Percentiles rank a stretch among this genome's conserved stretches.
These are phyloP conservation scores for Lactarius sp. DNA, from an alignment of 768 basidiomycete species.

Conservation along the genomic window DNA sequence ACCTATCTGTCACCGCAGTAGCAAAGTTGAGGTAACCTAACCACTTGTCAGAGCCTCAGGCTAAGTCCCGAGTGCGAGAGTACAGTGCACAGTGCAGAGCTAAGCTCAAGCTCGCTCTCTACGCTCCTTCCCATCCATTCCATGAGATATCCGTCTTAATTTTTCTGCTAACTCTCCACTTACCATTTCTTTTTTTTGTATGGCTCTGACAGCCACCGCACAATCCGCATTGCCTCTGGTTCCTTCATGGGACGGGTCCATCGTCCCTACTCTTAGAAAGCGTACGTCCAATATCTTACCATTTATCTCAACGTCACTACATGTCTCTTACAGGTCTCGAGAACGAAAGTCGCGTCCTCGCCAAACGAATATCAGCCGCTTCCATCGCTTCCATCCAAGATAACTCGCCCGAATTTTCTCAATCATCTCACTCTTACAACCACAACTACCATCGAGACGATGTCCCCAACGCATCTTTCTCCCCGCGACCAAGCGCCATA, in stretches of 20 bases:
- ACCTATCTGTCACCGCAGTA: too few species aligned
- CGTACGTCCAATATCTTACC: constrained; percentile 29
- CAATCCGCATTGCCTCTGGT: constrained; percentile 36
- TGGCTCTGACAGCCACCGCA: constrained; percentile 42
- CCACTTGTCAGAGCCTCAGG: too few species aligned
- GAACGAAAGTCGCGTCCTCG: constrained; percentile 70
- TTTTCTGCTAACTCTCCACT: constrained; percentile 8
- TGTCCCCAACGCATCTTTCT: constrained; percentile 26
- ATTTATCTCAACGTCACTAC: constrained; percentile 21
- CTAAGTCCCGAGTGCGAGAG: too few species aligned
- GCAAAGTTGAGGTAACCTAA: too few species aligned
- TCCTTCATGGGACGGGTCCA: constrained; percentile 75
- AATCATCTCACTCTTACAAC: constrained; percentile 26
- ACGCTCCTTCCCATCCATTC: not conserved
- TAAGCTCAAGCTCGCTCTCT: not conserved
- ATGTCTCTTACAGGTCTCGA: constrained; percentile 55
- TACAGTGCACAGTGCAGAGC: not conserved
- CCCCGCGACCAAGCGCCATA: constrained; percentile 41
- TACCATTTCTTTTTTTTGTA: constrained; percentile 24
- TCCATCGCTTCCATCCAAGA: constrained; percentile 58
- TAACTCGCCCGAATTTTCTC: constrained; percentile 26
- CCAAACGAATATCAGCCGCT: constrained; percentile 70
- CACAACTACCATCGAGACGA: constrained; percentile 27
- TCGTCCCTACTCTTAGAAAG: constrained; percentile 76
- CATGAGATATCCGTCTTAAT: constrained; percentile 16